Evolutionary conservation across 352 stramenopile species (phyloP).

Genomic region (Phytophthora colocasiae): DNA sequence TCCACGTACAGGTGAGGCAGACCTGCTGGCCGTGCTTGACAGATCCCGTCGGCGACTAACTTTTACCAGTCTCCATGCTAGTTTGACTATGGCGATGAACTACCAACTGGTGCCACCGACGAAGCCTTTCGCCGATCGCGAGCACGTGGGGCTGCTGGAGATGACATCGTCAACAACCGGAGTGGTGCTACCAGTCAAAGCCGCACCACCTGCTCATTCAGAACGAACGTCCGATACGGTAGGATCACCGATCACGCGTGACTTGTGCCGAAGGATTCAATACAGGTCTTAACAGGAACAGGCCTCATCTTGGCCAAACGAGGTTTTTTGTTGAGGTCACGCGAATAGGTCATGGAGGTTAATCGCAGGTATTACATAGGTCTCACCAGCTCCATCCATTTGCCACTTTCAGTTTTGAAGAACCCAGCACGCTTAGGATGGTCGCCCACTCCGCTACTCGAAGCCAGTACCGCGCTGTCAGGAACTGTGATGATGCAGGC

Average conservation of each 20-base stretch:
- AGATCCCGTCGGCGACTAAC: slow-evolving; percentile 20
- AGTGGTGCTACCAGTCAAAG: slow-evolving; percentile 15
- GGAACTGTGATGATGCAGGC: no score
- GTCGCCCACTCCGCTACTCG: no score
- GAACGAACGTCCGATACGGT: slow-evolving; percentile 17
- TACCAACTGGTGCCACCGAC: slow-evolving; percentile 2
- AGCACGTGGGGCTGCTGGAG: slow-evolving; percentile 5
- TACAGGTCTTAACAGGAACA: no score
- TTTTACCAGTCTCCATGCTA: slow-evolving; percentile 19
- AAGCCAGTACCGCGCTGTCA: no score
- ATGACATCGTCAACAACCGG: slow-evolving; percentile 3
- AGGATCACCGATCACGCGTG: slow-evolving; percentile 5
- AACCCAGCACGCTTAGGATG: no score
- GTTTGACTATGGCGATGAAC: not conserved
- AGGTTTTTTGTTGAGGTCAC: no score
- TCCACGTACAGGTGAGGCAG: slow-evolving; percentile 14
- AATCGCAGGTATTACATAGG: no score
- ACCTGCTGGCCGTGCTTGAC: slow-evolving; percentile 25
- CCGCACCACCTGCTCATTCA: slow-evolving; percentile 12
- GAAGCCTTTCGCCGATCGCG: slow-evolving; percentile 17
- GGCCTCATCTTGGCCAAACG: no score
- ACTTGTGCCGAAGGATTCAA: not conserved
- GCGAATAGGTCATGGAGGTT: no score
- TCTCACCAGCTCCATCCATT: no score
- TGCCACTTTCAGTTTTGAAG: no score